Evolutionary conservation across 441 rosid species (phyloP).

Genomic region (Aquilaria agallochum): DNA sequence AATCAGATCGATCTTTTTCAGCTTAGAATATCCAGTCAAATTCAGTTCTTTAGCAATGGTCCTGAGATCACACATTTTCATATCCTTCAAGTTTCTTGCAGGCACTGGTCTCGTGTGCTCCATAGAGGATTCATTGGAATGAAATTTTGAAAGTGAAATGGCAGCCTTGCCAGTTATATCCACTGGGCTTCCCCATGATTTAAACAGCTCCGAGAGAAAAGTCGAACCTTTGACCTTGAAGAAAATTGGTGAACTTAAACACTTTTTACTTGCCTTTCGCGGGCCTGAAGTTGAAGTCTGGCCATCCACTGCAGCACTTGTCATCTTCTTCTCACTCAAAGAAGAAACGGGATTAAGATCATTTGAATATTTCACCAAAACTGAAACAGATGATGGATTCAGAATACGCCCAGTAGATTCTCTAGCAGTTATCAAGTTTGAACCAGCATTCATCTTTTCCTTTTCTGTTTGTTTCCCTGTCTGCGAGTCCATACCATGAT

Average conservation of each 20-base stretch:
- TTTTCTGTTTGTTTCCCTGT: slow-evolving; percentile 21
- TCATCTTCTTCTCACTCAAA: slow-evolving; percentile 23
- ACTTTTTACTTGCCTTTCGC: slow-evolving; percentile 22
- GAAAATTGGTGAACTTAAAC: slow-evolving; percentile 12
- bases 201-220: slow-evolving; percentile 15
- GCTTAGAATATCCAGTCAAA: slow-evolving; percentile 36
- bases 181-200: slow-evolving; percentile 15
- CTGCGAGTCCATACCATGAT: slow-evolving; percentile 18
- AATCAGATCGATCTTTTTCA: slow-evolving; percentile 37
- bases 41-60: slow-evolving; percentile 39
- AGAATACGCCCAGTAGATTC: slow-evolving; percentile 11
- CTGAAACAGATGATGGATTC: slow-evolving; percentile 19
- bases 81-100: slow-evolving; percentile 23
- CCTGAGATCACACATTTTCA: slow-evolving; percentile 39
- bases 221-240: slow-evolving; percentile 22
- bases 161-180: slow-evolving; percentile 17
- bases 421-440: slow-evolving; percentile 10
- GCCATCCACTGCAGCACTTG: slow-evolving; percentile 14
- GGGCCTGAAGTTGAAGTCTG: slow-evolving; percentile 12
- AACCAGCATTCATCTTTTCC: slow-evolving; percentile 17
- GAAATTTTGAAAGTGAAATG: slow-evolving; percentile 11
- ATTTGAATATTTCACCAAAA: slow-evolving; percentile 15
- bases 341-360: slow-evolving; percentile 16
- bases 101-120: slow-evolving; percentile 13
- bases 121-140: slow-evolving; percentile 15